A percentile compares a stretch with the other conserved stretches of the same genome.
phyloP scores from a whole-genome alignment of 1,139 yeast species.

The Groenewaldozyma auringiensis region DNA sequence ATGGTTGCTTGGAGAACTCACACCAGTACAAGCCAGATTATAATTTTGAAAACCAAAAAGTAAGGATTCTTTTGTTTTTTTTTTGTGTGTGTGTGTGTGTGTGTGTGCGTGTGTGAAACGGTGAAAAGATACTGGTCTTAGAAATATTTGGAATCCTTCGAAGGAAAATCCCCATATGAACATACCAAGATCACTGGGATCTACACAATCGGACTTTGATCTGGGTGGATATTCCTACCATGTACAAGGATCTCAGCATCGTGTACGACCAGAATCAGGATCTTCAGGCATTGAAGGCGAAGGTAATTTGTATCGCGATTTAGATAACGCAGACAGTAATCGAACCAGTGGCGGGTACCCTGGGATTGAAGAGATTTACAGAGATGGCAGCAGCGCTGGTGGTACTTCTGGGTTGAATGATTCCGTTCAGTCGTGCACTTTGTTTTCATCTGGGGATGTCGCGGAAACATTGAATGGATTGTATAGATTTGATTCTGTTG shows the following conservation, averaged over 20 bases:
- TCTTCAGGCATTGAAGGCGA: too few species aligned
- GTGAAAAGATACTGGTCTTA: too few species aligned
- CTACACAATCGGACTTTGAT: slow-evolving; percentile 3
- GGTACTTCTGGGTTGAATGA: not conserved
- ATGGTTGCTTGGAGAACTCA: not conserved
- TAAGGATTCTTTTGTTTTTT: too few species aligned
- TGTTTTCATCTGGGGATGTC: not conserved
- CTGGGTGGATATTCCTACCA: slow-evolving; percentile 1
- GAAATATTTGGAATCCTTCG: not conserved
- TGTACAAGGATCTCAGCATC: not conserved
- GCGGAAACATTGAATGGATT: slow-evolving; percentile 1
- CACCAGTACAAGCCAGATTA: not conserved
- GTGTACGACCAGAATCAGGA: not conserved
- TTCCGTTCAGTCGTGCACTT: not conserved
- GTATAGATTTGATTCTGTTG: not conserved
- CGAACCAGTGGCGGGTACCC: not conserved
- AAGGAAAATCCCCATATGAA: slow-evolving; percentile 1
- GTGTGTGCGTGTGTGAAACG: too few species aligned
- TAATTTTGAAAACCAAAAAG: not conserved
- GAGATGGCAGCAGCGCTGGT: not conserved
- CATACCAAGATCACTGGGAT: not conserved
- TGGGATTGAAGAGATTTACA: not conserved
- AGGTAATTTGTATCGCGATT: too few species aligned
- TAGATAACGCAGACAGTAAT: too few species aligned
- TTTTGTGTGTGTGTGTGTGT: too few species aligned